Evolutionary conservation across 108 stramenopile species (phyloP), one percentile per base, ranked within the genome.

Genomic region (Mediolabrus comicus): DNA sequence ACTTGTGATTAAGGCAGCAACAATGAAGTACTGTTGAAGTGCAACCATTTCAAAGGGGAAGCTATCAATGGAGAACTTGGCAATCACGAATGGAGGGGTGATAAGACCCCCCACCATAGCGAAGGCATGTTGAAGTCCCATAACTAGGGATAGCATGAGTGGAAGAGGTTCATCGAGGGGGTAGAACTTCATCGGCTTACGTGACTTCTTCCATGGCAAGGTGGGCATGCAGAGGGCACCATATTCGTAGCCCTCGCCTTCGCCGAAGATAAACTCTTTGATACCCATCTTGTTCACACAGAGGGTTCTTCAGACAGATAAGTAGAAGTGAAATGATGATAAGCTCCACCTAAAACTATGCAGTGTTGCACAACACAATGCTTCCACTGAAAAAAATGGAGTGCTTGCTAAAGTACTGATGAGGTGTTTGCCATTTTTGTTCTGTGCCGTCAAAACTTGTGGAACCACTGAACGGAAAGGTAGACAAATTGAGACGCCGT

Each of bases 21-120:
- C 72, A 58, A 92, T 84, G 28, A 86, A 80, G 64, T 92, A 92
- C 68, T 86, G 81, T 59, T 86, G 78, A 5, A 84, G 61, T 1
- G 71, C 80, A 11, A 79, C 67, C 53, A 79, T 72, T 22, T 72
- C 64, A 52, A 78, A 80, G 59, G 65, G 65, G 9, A 49, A 49
- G 46, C 46, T 49, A 49, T 69, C 69, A n/a, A 88, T 81, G 71
- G 84, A 55, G 59, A 88, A 88, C 36, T 67, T 64, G 29, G 83
- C 82, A 13, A 88, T 69, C 39, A 88, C 87, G 24, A 79, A 68
- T 0, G 87, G 84, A 43, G 85, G 85, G 10, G 87, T 87, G 68
- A 87, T 85, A 43, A 88, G 62, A 24, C 86, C 89, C 43, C 85
- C 89, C 19, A 84, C 89, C 89, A 58, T 34, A 13, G 57, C 19